Evolutionary conservation across 768 basidiomycete species (phyloP).

Genomic region (Pleurotus citrinopileatus): DNA sequence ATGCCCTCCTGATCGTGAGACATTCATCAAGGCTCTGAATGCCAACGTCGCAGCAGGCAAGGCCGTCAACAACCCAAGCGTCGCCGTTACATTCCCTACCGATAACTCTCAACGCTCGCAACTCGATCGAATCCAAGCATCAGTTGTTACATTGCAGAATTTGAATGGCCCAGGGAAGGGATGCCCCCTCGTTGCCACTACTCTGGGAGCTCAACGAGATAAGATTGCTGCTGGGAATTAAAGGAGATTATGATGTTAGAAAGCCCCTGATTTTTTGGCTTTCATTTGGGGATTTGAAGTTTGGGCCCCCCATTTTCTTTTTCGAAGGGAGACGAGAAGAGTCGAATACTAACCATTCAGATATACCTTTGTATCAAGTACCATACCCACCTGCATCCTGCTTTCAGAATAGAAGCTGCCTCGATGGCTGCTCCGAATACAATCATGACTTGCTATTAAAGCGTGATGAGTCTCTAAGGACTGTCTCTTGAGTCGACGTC

Average conservation of each 20-base stretch:
- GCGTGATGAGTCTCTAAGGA: too few species aligned
- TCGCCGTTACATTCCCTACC: conserved; percentile 60
- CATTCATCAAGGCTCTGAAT: conserved; percentile 50
- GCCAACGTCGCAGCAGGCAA: conserved; percentile 60
- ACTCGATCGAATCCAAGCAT: conserved; percentile 55
- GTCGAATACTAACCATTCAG: not conserved
- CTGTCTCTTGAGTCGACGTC: too few species aligned
- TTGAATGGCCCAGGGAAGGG: conserved; percentile 65
- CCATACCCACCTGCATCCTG: not conserved
- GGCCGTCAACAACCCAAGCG: conserved; percentile 57
- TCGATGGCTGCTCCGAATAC: not conserved
- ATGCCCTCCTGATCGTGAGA: conserved; percentile 56
- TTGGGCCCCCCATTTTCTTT: not conserved
- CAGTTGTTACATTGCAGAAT: conserved; percentile 69
- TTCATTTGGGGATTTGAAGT: too few species aligned
- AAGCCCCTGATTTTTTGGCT: not conserved
- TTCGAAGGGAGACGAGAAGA: not conserved
- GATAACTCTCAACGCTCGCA: conserved; percentile 53
- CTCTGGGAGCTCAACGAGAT: conserved; percentile 35
- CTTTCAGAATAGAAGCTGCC: not conserved
- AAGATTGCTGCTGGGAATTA: conserved; percentile 5
- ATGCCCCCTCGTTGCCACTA: conserved; percentile 64
- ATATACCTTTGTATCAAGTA: not conserved
- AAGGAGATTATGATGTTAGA: too few species aligned
- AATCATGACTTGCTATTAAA: too few species aligned